phyloP scores from a whole-genome alignment of 768 basidiomycete genomes.

The Auricularia heimuer region DNA sequence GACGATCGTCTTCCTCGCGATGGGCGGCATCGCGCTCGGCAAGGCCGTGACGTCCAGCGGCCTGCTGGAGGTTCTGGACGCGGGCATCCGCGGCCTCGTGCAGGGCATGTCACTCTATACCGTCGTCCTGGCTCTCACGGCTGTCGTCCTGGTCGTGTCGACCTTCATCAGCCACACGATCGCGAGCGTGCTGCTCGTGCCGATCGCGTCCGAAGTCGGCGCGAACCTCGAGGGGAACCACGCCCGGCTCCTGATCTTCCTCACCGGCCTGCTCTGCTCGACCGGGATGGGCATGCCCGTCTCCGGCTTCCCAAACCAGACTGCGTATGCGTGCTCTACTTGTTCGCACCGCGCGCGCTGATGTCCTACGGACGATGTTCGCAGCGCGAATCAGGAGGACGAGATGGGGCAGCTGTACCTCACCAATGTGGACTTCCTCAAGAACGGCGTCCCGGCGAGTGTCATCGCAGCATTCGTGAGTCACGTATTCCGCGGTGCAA shows the following conservation, averaged over 20 bases:
- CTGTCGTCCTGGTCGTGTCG: slow-evolving; percentile 71
- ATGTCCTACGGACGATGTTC: neutral
- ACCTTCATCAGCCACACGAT: slow-evolving; percentile 98
- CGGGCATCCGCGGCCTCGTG: slow-evolving; percentile 47
- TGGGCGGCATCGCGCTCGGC: slow-evolving; percentile 96
- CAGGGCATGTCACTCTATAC: slow-evolving; percentile 52
- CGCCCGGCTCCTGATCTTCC: slow-evolving; percentile 79
- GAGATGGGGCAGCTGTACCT: slow-evolving; percentile 88
- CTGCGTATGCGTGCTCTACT: slow-evolving; percentile 50
- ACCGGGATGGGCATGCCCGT: slow-evolving; percentile 98
- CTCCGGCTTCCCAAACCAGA: slow-evolving; percentile 98
- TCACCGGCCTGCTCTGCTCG: slow-evolving; percentile 87
- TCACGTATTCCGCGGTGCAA: slow-evolving; percentile 3
- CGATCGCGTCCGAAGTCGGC: slow-evolving; percentile 88
- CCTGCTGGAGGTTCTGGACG: slow-evolving; percentile 69
- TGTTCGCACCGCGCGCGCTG: neutral
- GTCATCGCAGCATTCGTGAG: slow-evolving; percentile 74
- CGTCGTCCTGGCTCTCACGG: slow-evolving; percentile 62
- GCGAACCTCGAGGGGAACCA: slow-evolving; percentile 57
- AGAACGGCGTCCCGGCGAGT: slow-evolving; percentile 92
- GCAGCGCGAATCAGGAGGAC: slow-evolving; percentile 87
- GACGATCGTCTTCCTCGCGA: slow-evolving; percentile 92
- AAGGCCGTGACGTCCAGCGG: slow-evolving; percentile 89
- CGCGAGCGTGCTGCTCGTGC: slow-evolving; percentile 91
- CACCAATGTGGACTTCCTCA: slow-evolving; percentile 77